Evolutionary conservation across 305 asterid genomes (phyloP), one percentile per base, ranked within the genome.

Genomic region (Fraxinus angustifolia): DNA sequence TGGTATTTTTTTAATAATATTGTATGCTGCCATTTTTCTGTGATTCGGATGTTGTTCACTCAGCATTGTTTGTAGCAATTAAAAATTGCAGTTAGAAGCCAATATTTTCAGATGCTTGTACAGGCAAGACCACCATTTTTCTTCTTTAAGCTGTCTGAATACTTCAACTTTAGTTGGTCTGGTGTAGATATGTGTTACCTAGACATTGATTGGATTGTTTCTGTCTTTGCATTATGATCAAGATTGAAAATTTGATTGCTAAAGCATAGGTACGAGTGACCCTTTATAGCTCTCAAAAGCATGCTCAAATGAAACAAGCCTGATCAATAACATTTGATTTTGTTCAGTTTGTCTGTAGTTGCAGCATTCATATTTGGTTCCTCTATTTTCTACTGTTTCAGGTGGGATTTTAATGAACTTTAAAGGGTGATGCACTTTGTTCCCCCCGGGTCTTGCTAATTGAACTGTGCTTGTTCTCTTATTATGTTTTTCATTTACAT

Each of bases 211-310:
- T 56, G 71, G 10, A 17, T 75, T 16, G 30, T 62, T 19, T 76
- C 21, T 76, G 73, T 67, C 68, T n/a, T 3, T 34, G 58, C 31
- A 8, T 33, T 31, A 3, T 67, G 73, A 67, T 67, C 30, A 67
- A 28, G 73, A 76, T 35, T 70, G 33, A 21, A 33, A 83, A 30
- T 76, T 8, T 82, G 76, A 79, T 68, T 82, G 71, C 40, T 73
- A 73, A 67, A 75, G 56, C 70, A 28, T 67, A 56, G 60, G 28
- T 14, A 36, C 53, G 70, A 79, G 40, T 48, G 73, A 6, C 78
- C 11, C 76, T 73, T 31, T 35, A 76, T 48, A 80, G 77, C 62
- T 74, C 73, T 62, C 72, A 14, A 78, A 80, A 72, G 73, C 81
- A 75, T 83, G 68, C n/a, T 45, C 30, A 70, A 53, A 28, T 58